These are phyloP conservation scores for Aphanomyces cochlioides DNA, from an alignment of 352 stramenopile genomes.

Conservation along the genomic window DNA sequence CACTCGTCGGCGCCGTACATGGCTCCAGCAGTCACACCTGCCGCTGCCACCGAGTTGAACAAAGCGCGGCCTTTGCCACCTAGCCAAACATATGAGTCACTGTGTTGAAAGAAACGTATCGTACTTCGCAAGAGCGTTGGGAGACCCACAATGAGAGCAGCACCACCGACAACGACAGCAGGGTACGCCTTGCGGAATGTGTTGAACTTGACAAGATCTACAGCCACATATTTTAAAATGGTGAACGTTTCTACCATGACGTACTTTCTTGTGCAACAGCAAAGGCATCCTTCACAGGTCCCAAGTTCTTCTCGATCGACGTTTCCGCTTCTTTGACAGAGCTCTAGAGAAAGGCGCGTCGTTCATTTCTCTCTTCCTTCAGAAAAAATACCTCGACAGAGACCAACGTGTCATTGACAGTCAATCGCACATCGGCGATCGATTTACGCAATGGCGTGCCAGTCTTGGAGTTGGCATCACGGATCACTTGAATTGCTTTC, in stretches of 20 bases:
- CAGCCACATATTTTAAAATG: not conserved
- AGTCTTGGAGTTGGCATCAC: conserved; percentile 25
- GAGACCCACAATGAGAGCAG: conserved; percentile 20
- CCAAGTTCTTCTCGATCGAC: conserved; percentile 11
- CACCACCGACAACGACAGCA: conserved; percentile 26
- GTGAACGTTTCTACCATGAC: not conserved
- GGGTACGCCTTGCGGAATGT: conserved; percentile 29
- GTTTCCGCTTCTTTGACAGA: conserved; percentile 15
- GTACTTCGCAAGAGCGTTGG: conserved; percentile 20
- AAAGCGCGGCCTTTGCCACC: conserved; percentile 17
- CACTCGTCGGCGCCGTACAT: conserved; percentile 25
- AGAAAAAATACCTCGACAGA: not conserved
- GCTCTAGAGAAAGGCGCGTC: not conserved
- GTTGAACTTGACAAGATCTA: conserved; percentile 29
- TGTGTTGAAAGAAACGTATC: conserved; percentile 6
- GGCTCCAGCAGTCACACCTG: conserved; percentile 18
- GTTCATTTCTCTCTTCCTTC: too few relatives aligned
- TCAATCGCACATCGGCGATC: conserved; percentile 20
- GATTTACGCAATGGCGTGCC: conserved; percentile 21
- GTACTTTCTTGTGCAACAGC: conserved; percentile 22
- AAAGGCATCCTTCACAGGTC: conserved; percentile 9
- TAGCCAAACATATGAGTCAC: not conserved
- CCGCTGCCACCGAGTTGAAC: conserved; percentile 9
- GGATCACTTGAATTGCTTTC: conserved; percentile 20
- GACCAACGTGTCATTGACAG: conserved; percentile 14